These are phyloP conservation scores for Calocybe gambosa DNA, from an alignment of 1,284 basidiomycete species.

Conservation along the genomic window DNA sequence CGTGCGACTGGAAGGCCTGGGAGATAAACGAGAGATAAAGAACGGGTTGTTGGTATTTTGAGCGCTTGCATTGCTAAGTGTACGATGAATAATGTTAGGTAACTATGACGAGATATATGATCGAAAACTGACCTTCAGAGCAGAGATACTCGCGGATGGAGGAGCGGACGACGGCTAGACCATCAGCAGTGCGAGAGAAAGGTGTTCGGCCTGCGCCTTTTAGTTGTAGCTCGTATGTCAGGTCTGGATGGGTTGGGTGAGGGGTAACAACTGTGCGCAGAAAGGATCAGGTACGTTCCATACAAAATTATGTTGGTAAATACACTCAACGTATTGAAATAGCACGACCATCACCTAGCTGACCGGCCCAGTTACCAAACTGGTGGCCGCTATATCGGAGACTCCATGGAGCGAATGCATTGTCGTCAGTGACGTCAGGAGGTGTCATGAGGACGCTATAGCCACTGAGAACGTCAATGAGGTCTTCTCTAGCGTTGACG, in stretches of 20 bases:
- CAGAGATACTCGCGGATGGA: constrained; percentile 90
- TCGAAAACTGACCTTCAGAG: constrained; percentile 60
- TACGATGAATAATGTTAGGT: neutral
- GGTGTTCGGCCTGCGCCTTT: constrained; percentile 95
- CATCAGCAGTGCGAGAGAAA: constrained; percentile 88
- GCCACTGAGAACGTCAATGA: constrained; percentile 79
- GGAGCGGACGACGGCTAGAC: constrained; percentile 86
- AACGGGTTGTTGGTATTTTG: constrained; percentile 83
- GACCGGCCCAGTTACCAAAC: constrained; percentile 93
- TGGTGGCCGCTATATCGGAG: constrained; percentile 88
- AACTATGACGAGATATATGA: neutral
- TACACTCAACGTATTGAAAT: constrained; percentile 69
- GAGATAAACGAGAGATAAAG: constrained; percentile 76
- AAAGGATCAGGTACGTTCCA: too few species aligned
- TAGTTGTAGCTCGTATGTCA: constrained; percentile 81
- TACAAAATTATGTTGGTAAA: neutral
- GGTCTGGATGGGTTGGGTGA: constrained; percentile 50
- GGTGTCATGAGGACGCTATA: constrained; percentile 63
- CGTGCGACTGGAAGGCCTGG: constrained; percentile 73
- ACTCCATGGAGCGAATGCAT: constrained; percentile 80
- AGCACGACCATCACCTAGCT: constrained; percentile 93
- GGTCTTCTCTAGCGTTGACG: constrained; percentile 52
- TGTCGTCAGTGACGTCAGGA: constrained; percentile 27
- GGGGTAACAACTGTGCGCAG: constrained; percentile 62
- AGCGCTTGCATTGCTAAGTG: constrained; percentile 81